Conservation (phyloP, 768 basidiomycete genomes). For the Sistotremastrum suecicum region DNA sequence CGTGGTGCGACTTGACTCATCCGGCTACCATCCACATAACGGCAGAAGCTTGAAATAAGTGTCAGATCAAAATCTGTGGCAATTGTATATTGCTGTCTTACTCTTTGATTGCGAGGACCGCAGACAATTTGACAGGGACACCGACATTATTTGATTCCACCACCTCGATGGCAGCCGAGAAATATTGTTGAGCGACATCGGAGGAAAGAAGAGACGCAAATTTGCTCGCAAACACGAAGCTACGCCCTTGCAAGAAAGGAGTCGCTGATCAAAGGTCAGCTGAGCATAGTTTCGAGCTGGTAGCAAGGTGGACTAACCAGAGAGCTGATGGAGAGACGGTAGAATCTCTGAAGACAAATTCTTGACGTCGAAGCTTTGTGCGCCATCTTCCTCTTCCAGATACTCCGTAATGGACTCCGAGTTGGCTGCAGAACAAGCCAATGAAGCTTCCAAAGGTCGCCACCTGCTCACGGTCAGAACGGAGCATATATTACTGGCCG, state of each 20-base stretch:
- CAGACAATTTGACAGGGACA: slow-evolving; percentile 87
- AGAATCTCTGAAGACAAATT: slow-evolving; percentile 64
- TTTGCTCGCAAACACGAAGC: slow-evolving; percentile 89
- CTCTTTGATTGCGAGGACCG: slow-evolving; percentile 90
- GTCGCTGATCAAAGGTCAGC: slow-evolving; percentile 33
- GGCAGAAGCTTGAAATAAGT: slow-evolving; percentile 46
- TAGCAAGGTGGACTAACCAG: slow-evolving; percentile 36
- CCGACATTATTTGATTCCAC: slow-evolving; percentile 59
- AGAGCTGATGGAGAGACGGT: slow-evolving; percentile 55
- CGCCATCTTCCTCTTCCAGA: slow-evolving; percentile 59
- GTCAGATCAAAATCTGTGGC: not conserved
- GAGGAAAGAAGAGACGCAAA: slow-evolving; percentile 62
- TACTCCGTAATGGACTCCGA: slow-evolving; percentile 63
- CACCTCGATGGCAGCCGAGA: slow-evolving; percentile 76
- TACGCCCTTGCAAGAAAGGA: slow-evolving; percentile 90
- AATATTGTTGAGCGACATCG: slow-evolving; percentile 68
- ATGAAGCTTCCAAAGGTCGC: slow-evolving; percentile 76
- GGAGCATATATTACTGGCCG: not conserved
- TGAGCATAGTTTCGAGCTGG: not conserved
- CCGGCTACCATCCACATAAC: slow-evolving; percentile 44
- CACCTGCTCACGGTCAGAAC: slow-evolving; percentile 41
- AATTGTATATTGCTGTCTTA: slow-evolving; percentile 21
- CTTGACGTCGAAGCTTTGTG: slow-evolving; percentile 61
- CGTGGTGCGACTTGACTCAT: slow-evolving; percentile 52
- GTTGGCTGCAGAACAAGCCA: slow-evolving; percentile 73